Base-by-base conservation (phyloP, 495 filamentous ascomycete genomes). In the Chlorociboria aeruginascens region DNA sequence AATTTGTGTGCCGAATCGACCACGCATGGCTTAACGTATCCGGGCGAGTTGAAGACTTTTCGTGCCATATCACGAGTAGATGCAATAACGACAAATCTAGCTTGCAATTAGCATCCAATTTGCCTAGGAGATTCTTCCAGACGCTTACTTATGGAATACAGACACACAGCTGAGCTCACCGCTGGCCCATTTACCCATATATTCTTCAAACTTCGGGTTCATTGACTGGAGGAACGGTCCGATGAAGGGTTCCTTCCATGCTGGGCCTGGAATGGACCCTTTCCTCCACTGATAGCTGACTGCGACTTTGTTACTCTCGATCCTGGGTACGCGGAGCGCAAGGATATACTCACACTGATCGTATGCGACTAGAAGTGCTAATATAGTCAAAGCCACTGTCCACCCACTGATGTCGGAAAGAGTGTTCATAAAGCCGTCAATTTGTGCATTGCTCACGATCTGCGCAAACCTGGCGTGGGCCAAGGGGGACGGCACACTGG, bases 1-100 rank as follows among this genome's bases (percentile, higher is more conserved):
- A 98, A 81, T 69, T 97, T 97, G 70, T 89, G 81, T 36, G 92
- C 93, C 39, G 82, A 79, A 68, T 97, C 93, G 50, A 98, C 92
- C 41, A 98, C 89, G 64, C 92, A 97, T 30, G 92, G 92, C 70
- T 95, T 95, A 55, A 95, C 92, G 58, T 81, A 97, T 39, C 65
- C 56, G 13, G 92, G 92, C 49, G 89, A 90, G 69, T 97, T 97
- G 79, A 98, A 89, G 56, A 97, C 82, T 64, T 97, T 98, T 47
- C 93, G 81, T 48, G 93, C 85, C 75, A 97, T 85, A 65, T 98
- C 92, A 59, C 93, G 85, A 39, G 84, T 87, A 13, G 90, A 95
- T 14, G 89, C 92, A 61, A 98, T 94, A 31, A 98, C 88, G 54
- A 98, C 92, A 65, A 98, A 98, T 67, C 89, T 96, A 55, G 7